Conservation (phyloP, 2,329 filamentous ascomycete species). For the Ophiosphaerella narmari region DNA sequence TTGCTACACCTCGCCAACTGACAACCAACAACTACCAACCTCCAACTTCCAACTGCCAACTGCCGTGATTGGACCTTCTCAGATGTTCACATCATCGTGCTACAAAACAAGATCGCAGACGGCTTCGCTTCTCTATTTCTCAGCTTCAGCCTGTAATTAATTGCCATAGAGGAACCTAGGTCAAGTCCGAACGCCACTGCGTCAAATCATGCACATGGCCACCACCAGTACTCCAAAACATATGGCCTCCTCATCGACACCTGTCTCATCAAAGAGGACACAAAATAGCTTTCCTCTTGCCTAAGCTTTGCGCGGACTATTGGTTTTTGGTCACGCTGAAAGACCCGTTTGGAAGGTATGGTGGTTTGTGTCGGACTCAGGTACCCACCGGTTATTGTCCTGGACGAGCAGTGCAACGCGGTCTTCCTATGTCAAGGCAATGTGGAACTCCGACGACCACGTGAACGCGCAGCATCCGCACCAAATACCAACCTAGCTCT, state of each 20-base stretch:
- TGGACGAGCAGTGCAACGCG: neutral
- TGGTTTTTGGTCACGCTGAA: neutral
- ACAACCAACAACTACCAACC: no score
- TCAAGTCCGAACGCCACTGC: neutral
- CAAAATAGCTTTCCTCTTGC: constrained; percentile 2
- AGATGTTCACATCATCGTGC: neutral
- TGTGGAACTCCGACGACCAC: neutral
- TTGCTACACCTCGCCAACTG: no score
- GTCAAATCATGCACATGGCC: no score
- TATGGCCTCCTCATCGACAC: no score
- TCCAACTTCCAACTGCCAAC: neutral
- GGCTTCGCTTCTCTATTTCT: neutral
- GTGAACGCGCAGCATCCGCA: neutral
- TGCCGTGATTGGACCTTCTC: neutral
- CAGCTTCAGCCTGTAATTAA: neutral
- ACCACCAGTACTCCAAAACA: no score
- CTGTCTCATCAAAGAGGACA: neutral
- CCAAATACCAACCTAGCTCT: no score
- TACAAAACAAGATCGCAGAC: neutral
- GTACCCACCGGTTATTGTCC: constrained; percentile 20
- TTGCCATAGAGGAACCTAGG: neutral
- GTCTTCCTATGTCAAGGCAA: neutral
- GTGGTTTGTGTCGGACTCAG: constrained; percentile 8
- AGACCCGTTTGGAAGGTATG: neutral
- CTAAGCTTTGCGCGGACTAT: constrained; percentile 1